phyloP scores from a whole-genome alignment of 768 basidiomycete genomes.

The Multifurca ochricompacta region DNA sequence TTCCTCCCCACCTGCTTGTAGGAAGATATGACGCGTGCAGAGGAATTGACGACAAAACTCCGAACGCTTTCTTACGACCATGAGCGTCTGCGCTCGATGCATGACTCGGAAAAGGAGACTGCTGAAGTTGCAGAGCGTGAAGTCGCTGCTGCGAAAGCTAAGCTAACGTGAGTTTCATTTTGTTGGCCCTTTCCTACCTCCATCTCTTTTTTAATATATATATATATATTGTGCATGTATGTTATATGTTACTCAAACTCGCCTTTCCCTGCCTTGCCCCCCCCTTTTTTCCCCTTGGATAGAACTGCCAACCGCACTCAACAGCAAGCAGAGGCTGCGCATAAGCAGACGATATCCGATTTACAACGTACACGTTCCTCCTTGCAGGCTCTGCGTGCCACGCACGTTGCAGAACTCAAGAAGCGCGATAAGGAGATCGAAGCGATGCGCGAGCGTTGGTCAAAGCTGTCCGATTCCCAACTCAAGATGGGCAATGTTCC shows the following conservation, averaged over 20 bases:
- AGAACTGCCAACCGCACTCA: constrained; percentile 46
- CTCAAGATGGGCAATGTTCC: constrained; percentile 38
- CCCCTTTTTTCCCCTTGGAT: neutral
- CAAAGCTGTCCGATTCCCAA: constrained; percentile 62
- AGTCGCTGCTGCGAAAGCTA: constrained; percentile 62
- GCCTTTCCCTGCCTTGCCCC: no score
- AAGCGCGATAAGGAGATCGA: constrained; percentile 78
- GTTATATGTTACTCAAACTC: no score
- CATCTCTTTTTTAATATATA: neutral
- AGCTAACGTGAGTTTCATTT: constrained; percentile 48
- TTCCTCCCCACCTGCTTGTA: constrained; percentile 19
- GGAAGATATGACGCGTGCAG: constrained; percentile 75
- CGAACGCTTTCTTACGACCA: constrained; percentile 76
- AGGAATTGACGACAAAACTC: constrained; percentile 65
- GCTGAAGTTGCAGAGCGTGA: constrained; percentile 75
- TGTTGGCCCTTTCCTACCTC: no score
- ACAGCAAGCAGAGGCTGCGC: constrained; percentile 51
- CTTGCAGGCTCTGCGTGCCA: constrained; percentile 59
- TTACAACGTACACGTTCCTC: constrained; percentile 65
- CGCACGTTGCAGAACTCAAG: constrained; percentile 65
- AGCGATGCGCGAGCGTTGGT: constrained; percentile 66
- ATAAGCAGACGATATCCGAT: constrained; percentile 63
- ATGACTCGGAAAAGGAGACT: constrained; percentile 49
- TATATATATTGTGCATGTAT: no score
- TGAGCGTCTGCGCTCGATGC: constrained; percentile 63